Evolutionary conservation across 192 early-diverging fungal genomes (phyloP).

Genomic region (Geosiphon pyriformis): DNA sequence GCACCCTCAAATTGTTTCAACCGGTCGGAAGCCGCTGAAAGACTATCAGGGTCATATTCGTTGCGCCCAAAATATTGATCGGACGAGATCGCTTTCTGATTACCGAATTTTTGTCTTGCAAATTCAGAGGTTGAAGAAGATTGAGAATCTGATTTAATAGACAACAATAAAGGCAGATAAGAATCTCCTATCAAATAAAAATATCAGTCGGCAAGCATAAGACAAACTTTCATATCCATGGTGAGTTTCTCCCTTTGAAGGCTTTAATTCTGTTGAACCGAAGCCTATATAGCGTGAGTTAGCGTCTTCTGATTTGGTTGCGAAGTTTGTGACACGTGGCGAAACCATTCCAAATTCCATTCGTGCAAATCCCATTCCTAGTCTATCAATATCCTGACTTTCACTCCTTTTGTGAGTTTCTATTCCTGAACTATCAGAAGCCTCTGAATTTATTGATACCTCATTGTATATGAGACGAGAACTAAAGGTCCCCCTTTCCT

Average conservation of each 20-base stretch:
- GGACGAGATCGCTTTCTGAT: conserved; percentile 82
- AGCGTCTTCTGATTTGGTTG: conserved; percentile 10
- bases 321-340: neutral
- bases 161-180: neutral
- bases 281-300: conserved; percentile 42
- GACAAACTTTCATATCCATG: too few species aligned
- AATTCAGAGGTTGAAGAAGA: conserved; percentile 38
- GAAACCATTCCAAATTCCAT: conserved; percentile 54
- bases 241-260: too few species aligned
- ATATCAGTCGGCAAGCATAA: too few species aligned
- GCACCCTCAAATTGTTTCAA: conserved; percentile 65
- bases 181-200: neutral
- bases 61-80: conserved; percentile 89
- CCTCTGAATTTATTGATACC: neutral
- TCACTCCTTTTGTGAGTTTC: conserved; percentile 28
- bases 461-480: conserved; percentile 20
- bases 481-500: conserved; percentile 11
- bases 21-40: conserved; percentile 50
- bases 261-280: conserved; percentile 39
- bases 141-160: neutral
- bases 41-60: conserved; percentile 53
- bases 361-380: conserved; percentile 65
- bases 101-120: conserved; percentile 74
- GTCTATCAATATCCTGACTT: conserved; percentile 55
- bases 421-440: neutral